These are phyloP conservation scores for Stemphylium lycopersici DNA, from an alignment of 2,329 filamentous ascomycete genomes.

Conservation along the genomic window DNA sequence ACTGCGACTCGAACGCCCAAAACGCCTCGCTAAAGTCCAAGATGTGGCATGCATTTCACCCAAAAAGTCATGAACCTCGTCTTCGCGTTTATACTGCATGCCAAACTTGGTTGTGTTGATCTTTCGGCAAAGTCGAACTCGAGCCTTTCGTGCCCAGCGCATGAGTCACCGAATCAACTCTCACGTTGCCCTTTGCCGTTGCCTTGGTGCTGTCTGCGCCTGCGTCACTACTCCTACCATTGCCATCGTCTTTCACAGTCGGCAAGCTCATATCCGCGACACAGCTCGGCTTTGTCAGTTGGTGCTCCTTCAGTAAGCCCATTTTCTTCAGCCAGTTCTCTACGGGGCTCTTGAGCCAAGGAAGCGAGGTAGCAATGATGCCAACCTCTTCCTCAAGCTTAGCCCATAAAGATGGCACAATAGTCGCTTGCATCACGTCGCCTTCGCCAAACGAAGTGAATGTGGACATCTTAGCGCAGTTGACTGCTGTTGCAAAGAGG, in stretches of 20 bases:
- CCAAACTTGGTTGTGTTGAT: background rate
- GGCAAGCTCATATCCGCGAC: slow-evolving; percentile 20
- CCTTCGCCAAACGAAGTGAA: slow-evolving; percentile 30
- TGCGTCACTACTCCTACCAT: slow-evolving; percentile 10
- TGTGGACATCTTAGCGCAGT: slow-evolving; percentile 33
- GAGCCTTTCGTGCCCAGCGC: slow-evolving; percentile 17
- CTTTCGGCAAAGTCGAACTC: background rate
- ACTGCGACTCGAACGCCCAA: background rate
- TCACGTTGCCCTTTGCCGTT: slow-evolving; percentile 12
- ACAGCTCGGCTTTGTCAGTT: slow-evolving; percentile 26
- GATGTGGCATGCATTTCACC: background rate
- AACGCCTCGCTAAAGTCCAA: slow-evolving; percentile 8
- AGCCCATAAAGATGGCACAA: slow-evolving; percentile 30
- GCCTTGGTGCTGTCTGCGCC: slow-evolving; percentile 7
- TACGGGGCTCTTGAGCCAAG: slow-evolving; percentile 29
- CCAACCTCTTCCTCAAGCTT: slow-evolving; percentile 37
- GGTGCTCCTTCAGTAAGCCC: slow-evolving; percentile 26
- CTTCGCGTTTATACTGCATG: slow-evolving; percentile 6
- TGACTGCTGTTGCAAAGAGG: slow-evolving; percentile 30
- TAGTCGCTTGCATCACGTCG: slow-evolving; percentile 34
- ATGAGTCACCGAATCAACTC: slow-evolving; percentile 21
- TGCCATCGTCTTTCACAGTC: slow-evolving; percentile 3
- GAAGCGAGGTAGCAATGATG: slow-evolving; percentile 36
- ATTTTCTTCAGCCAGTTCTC: slow-evolving; percentile 28
- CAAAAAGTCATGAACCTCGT: background rate